Base-by-base conservation (phyloP, 495 filamentous ascomycete genomes). In the Pseudomonodictys pantanalensis region DNA sequence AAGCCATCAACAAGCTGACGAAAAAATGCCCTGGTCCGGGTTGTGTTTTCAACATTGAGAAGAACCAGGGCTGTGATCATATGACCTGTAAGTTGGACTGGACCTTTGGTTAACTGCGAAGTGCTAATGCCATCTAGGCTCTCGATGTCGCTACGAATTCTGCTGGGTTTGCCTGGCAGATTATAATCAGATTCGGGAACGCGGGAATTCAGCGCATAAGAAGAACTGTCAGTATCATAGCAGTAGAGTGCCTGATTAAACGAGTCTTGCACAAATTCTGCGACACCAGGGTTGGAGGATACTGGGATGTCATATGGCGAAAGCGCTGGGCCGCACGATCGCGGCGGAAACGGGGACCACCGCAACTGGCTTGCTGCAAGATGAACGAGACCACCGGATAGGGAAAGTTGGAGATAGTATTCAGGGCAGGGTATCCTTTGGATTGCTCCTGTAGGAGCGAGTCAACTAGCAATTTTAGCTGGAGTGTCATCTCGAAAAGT, bases 1-100 rank as follows among this genome's bases (percentile, higher is more conserved):
- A 38, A 12, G 60, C 53, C 17, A 51, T 73, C 7, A 56, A 48
- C 10, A 52, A 58, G 33, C 10, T 68, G 24, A 62, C 60, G n/a
- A 72, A 73, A 53, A 64, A 67, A 48, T 73, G 71, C 57, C 69
- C 71, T 0, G 64, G 62, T 1, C 23, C 23, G 24, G 32, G 29
- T 5, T 72, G 70, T 47, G 62, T 53, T 3, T 72, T 60, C 57
- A 53, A 63, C 10, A 71, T 74, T 25, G 52, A 74, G 58, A 73
- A 73, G 64, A 62, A 49, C 11, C 43, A 55, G 28, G 71, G 71
- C 0, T 73, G 71, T 49, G 71, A 72, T 44, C 68, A 69, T 38
- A 67, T 70, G 68, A 46, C 51, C 24, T 72, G 68, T 65, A 52
- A 54, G 64, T 67, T 39, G 3, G 26, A 51, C 24, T 32, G 15